Base-by-base conservation (phyloP, 2,329 filamentous ascomycete species). In the Fusarium sp. region DNA sequence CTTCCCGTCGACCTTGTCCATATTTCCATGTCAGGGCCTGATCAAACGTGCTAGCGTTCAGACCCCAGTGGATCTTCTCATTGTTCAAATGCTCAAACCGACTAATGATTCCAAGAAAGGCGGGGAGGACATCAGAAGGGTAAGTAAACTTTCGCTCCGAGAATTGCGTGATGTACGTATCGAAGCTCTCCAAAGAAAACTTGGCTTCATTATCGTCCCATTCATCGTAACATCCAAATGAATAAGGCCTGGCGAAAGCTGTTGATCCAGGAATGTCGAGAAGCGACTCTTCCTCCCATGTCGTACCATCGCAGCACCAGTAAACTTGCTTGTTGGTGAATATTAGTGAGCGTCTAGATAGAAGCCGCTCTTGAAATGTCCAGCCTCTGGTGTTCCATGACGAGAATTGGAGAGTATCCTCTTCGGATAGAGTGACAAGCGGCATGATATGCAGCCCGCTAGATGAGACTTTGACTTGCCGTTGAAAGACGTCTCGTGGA, bases 231-330 rank as follows among this genome's bases (percentile, higher is more conserved):
- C 64, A 68, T 35, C 45, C 58, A 26, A 72, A 47, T 2, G 31
- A 26, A 26, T 58, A 22, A 30, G 6, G 6, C 6, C 28, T 30
- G 28, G 9, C 28, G 28, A 30, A 30, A 30, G 28, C 14, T 14
- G 14, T 60, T 14, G 42, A 28, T 7, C 42, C 31, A 2, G 68
- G 65, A 22, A 33, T 18, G 14, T 72, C 70, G 0, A 72, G 35
- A 16, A 72, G 53, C 16, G 41, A 65, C 15, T 72, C 70, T 22
- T 72, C 70, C 14, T 72, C 68, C 70, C 68, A 72, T 14, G 53
- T 72, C 2, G 35, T 59, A 5, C 16, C 24, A 14, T 47, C 60
- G 6, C 70, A 72, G 3, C 44, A 36, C 68, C 70, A 72, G 20
- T 71, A 72, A 16, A 65, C 51, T 7, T 72, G 68, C 3, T 48